These are phyloP conservation scores for Fusarium aywerte DNA, from an alignment of 2,329 filamentous ascomycete species.

Conservation along the genomic window DNA sequence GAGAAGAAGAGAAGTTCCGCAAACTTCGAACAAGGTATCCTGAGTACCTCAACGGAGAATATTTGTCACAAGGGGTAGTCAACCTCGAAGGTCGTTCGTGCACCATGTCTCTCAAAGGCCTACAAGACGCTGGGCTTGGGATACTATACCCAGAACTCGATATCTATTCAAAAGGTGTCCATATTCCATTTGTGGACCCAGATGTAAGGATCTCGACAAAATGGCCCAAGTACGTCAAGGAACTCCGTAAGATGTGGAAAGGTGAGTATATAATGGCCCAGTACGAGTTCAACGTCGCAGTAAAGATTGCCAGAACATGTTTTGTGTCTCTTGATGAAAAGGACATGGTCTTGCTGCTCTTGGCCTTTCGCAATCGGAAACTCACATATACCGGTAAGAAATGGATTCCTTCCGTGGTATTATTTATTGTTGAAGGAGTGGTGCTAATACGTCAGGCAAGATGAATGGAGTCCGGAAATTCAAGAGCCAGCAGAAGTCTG, in stretches of 20 bases:
- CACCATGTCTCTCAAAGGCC: rapidly evolving
- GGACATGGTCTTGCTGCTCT: not conserved
- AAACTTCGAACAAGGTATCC: rapidly evolving
- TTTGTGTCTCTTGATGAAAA: not conserved
- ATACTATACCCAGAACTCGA: not conserved
- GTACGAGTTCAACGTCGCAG: not conserved
- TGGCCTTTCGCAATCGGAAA: not conserved
- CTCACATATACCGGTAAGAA: not conserved
- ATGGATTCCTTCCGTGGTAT: too few relatives aligned
- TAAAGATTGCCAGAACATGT: rapidly evolving
- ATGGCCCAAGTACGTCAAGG: not conserved
- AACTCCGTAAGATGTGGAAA: rapidly evolving
- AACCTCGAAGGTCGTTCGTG: not conserved
- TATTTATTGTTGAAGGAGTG: not conserved
- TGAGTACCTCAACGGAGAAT: not conserved
- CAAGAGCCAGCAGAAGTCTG: not conserved
- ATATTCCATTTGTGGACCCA: too few relatives aligned
- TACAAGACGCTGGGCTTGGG: not conserved
- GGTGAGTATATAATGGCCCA: rapidly evolving
- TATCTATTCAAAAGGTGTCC: rapidly evolving
- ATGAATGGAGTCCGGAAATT: not conserved
- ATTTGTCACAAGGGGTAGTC: not conserved
- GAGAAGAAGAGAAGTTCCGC: not conserved
- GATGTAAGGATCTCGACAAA: rapidly evolving
- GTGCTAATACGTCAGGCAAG: not conserved